Conservation (phyloP, 495 filamentous ascomycete genomes). For the Lasiosphaeriaceae sp. region DNA sequence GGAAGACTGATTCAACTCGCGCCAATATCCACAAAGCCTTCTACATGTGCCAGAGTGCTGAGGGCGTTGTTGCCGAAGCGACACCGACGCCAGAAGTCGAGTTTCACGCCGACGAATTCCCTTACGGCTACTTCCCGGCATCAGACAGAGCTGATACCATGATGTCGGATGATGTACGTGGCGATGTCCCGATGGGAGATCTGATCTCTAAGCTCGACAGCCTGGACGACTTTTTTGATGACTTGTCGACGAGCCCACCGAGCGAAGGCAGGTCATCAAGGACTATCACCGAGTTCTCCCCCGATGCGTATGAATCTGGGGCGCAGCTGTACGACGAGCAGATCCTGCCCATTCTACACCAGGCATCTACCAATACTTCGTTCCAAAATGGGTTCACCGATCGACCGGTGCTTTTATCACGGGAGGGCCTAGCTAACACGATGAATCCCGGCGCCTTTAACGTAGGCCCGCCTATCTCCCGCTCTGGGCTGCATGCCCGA, state of each 20-base stretch:
- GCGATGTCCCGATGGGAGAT: slow-evolving; percentile 68
- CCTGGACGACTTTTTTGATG: slow-evolving; percentile 91
- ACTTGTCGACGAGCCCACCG: slow-evolving; percentile 48
- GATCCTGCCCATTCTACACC: slow-evolving; percentile 84
- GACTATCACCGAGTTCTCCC: slow-evolving; percentile 59
- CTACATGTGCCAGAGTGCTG: slow-evolving; percentile 68
- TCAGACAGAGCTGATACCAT: slow-evolving; percentile 74
- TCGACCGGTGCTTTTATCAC: slow-evolving; percentile 48
- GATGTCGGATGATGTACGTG: slow-evolving; percentile 81
- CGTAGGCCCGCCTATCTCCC: slow-evolving; percentile 22
- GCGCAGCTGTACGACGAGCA: slow-evolving; percentile 92
- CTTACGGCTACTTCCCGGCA: slow-evolving; percentile 70
- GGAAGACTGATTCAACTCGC: slow-evolving; percentile 76
- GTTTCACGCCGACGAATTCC: slow-evolving; percentile 87
- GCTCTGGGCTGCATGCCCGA: slow-evolving; percentile 61
- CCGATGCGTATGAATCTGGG: slow-evolving; percentile 63
- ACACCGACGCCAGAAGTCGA: slow-evolving; percentile 79
- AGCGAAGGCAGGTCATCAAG: slow-evolving; percentile 57
- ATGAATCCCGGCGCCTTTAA: slow-evolving; percentile 63
- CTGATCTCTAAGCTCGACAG: slow-evolving; percentile 88
- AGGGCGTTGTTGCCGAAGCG: slow-evolving; percentile 58
- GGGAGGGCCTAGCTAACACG: slow-evolving; percentile 44
- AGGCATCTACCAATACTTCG: slow-evolving; percentile 61
- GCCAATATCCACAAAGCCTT: slow-evolving; percentile 95
- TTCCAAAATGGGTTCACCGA: slow-evolving; percentile 90